These are phyloP conservation scores for Carex pumila DNA, from an alignment of 176 grass and related monocot species.

Conservation along the genomic window DNA sequence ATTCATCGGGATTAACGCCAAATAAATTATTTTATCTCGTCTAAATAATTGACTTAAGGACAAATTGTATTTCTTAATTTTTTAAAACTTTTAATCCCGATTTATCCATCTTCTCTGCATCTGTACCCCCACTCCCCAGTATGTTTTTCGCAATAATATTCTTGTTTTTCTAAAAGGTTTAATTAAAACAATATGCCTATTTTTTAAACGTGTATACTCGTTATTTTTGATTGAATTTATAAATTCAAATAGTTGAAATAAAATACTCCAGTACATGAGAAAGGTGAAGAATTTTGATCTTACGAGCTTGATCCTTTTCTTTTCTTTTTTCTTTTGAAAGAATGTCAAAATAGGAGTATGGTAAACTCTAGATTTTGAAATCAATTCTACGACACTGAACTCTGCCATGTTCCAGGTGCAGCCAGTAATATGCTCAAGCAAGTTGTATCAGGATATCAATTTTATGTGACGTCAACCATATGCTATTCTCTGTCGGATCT, in stretches of 20 bases:
- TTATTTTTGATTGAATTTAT: too few species aligned
- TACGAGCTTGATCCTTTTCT: too few species aligned
- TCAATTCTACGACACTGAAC: not conserved
- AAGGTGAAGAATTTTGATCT: too few species aligned
- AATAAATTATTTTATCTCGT: not conserved
- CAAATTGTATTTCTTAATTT: not conserved
- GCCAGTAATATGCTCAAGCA: not conserved
- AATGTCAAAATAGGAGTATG: not conserved
- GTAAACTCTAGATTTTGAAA: not conserved
- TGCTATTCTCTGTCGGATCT: not conserved
- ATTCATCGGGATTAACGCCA: not conserved
- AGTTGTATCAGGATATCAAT: not conserved
- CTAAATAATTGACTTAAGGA: not conserved
- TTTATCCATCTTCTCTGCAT: not conserved
- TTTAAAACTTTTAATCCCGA: not conserved
- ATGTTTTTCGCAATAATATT: not conserved
- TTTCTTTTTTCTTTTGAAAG: too few species aligned
- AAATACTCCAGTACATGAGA: too few species aligned
- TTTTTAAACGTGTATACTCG: too few species aligned
- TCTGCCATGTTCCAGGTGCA: not conserved
- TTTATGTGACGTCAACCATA: not conserved
- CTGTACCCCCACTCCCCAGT: not conserved
- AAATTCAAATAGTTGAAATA: too few species aligned
- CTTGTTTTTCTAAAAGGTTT: too few species aligned
- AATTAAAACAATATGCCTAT: too few species aligned